Evolutionary conservation across 768 basidiomycete genomes (phyloP), one percentile per base, ranked within the genome.

Genomic region (Rhizopogon sp.): DNA sequence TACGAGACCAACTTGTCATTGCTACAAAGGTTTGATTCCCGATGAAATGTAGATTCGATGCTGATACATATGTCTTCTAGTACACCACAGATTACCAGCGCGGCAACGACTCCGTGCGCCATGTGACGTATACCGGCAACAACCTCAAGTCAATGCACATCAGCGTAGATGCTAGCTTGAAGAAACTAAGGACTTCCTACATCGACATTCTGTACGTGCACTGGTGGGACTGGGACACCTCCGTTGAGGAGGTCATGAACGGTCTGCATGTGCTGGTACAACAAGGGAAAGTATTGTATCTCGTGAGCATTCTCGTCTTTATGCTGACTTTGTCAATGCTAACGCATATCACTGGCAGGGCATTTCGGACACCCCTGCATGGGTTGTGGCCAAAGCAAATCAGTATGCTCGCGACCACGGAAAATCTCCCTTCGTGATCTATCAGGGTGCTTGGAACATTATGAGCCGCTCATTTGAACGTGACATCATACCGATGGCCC

Each of bases 171-270:
- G 70, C 62, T 9, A 57, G 53, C 50, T 54, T 58, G 53, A 59
- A 63, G 49, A 62, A 60, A 39, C 57, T 65, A 22, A 53, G 63
- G 20, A 56, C 62, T 47, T 64, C 59, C 40, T 64, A 62, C 22
- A 56, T 69, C n/a, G 55, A 54, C 13, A 60, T 58, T 35, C 52
- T 62, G 22, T 58, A 67, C 14, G 45, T 69, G n/a, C 67, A 69
- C 43, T 70, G 68, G 68, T 69, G 67, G 67, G 67, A 68, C 51
- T 74, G 80, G 81, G 82, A 83, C 60, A 80, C 79, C 9, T 70
- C 71, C 14, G 70, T 85, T 45, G 76, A 79, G 61, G 83, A 86
- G 64, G 66, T 84, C 41, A 82, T 85, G 81, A 73, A 75, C 40
- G 65, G 71, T 7, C 68, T 85, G 6, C 79, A 85, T 57, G 66